Evolutionary conservation across 805 yeast genomes (phyloP), one percentile per base, ranked within the genome.

Genomic region (Wickerhamomyces tratensis): DNA sequence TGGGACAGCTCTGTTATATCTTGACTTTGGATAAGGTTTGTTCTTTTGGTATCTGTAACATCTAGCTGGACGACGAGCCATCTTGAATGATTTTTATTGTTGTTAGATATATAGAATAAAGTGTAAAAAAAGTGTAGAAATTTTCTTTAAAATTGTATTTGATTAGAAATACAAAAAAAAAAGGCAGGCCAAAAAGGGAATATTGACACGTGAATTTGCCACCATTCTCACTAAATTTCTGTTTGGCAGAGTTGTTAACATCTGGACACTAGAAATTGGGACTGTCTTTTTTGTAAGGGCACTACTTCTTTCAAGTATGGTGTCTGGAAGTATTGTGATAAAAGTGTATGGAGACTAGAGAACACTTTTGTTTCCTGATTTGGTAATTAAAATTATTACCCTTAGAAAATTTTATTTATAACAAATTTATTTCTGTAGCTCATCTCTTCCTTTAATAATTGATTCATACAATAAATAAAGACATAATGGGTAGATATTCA

Each of bases 61-160:
- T 84, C 98, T 87, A 82, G 98, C 98, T 76, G 98, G 98, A 85
- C 98, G 91, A 80, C 98, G 88, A 74, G 98, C 97, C 98, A 91
- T 91, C 71, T 82, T 86, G 79, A 71, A 68, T 54, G 47, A 46
- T 47, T 49, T 44, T 42, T 41, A 43, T 37, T 14, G n/a, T 12
- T 33, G 33, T 27, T 42, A 30, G 15, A 9, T 30, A n/a, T 27
- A 15, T 9, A 34, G 25, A 5, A 7, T 10, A 27, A 5, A 39
- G 27, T 26, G 15, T 15, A n/a, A 25, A n/a, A 29, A 12, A 12
- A 38, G 30, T 15, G 12, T 33, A 13, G n/a, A 30, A 27, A 33
- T 33, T 25, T 34, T 25, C 26, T 13, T 33, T 37, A 27, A 9
- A 26, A 20, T 34, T 30, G 30, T 13, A 8, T 5, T 13, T 43